These are phyloP conservation scores for Pseudocercospora macadamiae DNA, from an alignment of 2,329 filamentous ascomycete species.

Conservation along the genomic window DNA sequence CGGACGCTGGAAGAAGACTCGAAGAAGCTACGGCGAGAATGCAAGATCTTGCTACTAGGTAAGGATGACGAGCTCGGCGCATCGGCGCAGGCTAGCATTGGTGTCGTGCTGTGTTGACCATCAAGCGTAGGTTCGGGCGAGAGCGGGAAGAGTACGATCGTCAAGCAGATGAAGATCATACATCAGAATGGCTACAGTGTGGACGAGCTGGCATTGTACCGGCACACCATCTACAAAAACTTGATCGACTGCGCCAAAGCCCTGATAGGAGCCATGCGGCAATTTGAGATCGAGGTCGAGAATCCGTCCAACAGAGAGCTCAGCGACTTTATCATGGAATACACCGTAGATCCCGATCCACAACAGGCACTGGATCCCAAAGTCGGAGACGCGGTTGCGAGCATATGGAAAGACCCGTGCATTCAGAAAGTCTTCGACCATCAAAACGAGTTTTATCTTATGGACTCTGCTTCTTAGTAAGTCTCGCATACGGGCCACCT, in stretches of 20 bases:
- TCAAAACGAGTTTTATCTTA: conserved; percentile 97
- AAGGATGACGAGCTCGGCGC: conserved; percentile 39
- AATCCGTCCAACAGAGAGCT: conserved; percentile 71
- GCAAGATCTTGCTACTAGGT: conserved; percentile 97
- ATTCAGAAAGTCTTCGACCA: conserved; percentile 84
- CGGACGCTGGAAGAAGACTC: conserved; percentile 92
- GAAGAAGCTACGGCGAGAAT: conserved; percentile 89
- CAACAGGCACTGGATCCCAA: conserved; percentile 79
- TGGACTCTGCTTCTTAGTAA: conserved; percentile 98
- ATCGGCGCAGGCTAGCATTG: not conserved
- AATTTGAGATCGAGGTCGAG: conserved; percentile 82
- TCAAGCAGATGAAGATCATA: conserved; percentile 99
- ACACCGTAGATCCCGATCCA: conserved; percentile 87
- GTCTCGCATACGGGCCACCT: conserved; percentile 9
- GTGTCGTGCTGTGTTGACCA: conserved; percentile 18
- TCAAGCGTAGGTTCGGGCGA: conserved; percentile 78
- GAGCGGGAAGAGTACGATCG: conserved; percentile 98
- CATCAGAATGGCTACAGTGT: conserved; percentile 96
- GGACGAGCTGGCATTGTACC: conserved; percentile 91
- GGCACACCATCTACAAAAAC: conserved; percentile 97
- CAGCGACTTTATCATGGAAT: conserved; percentile 80
- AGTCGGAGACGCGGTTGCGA: conserved; percentile 80
- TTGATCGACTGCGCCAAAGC: conserved; percentile 95
- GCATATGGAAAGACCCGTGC: conserved; percentile 87
- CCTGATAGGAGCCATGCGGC: conserved; percentile 85